Evolutionary conservation across 148 eudicot genomes (phyloP), one percentile per base, ranked within the genome.

Genomic region (Persicaria maculosa): DNA sequence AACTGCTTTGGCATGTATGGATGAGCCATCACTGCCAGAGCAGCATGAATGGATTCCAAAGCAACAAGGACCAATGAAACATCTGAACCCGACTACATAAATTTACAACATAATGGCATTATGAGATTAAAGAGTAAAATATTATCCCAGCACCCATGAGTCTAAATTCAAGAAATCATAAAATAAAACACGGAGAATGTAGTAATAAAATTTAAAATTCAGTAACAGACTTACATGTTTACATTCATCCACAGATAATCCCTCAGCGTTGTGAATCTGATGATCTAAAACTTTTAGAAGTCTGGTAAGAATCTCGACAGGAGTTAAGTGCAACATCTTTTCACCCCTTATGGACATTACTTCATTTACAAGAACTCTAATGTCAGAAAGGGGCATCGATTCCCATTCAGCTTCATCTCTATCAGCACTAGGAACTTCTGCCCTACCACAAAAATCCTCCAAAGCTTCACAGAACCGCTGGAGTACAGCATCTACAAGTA

Each of bases 181-280:
- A 14, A 14, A 40, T 25, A 6, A 61, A 14, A 14, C 6, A 40
- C 19, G 36, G 15, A 40, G 44, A 65, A 62, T 62, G 68, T 36
- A 65, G 45, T 64, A 45, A 70, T 10, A 45, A 47, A 70, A 31
- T 67, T 10, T 19, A 19, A 46, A 68, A 71, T 15, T 45, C 73
- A 25, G 6, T 25, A 14, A 36, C 4, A 77, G 62, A 82, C 97
- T 87, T 89, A 95, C 99, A 76, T 84, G 75, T 76, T 87, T 91
- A 80, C 88, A 83, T 78, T 86, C 96, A 87, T 79, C 88, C 77
- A 95, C 83, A 7, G 97, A 92, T 71, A 92, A 82, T 44, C 99
- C 99, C 86, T 90, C 96, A 73, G 99, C 92, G 53, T 89, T 89
- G 78, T 95, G 99, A 80, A 95, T 86, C 78, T 95, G 99, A 82